Evolutionary conservation across 805 yeast genomes (phyloP), one percentile per base, ranked within the genome.

Genomic region (Hanseniaspora opuntiae): DNA sequence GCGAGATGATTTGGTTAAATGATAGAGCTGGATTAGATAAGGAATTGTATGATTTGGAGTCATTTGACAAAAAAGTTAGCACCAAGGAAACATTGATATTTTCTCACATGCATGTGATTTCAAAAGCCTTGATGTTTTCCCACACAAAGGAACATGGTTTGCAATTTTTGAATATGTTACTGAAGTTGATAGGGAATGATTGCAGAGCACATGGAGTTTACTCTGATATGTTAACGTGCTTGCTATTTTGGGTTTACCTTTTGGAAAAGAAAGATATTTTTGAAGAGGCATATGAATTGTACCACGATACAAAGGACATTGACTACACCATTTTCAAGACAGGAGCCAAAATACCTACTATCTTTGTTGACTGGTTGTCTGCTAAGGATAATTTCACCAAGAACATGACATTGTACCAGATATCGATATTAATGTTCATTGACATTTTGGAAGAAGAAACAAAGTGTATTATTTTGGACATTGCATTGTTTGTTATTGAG

Each of bases 61-160:
- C 58, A 0, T 20, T 64, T 12, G 70, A 69, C 55, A 70, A 67
- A 3, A 60, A 77, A 8, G 58, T 58, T 10, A 64, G 81, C 54
- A 67, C 69, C 0, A 63, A 62, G 33, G 67, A 67, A 2, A 80
- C 76, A 60, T 73, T 82, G 58, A 79, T 81, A 54, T 70, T 72
- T 30, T 69, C 77, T 19, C 62, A 82, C 36, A 63, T 78, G 32
- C 68, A 70, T 44, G 60, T 75, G 20, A 65, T 77, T 19, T 68
- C 76, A 4, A 79, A 75, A 60, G 90, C 89, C 0, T 63, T 82
- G 40, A 74, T 76, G 37, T 65, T 78, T 9, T 78, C 86, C 8
- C 79, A 76, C 54, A 70, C 81, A 20, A 75, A 74, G 55, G 73
- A 71, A 10, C 66, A 72, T 2, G 74, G 85, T 0, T 61, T 77